Conservation (phyloP, 2,329 filamentous ascomycete species). For the Phialemoniopsis sp. region DNA sequence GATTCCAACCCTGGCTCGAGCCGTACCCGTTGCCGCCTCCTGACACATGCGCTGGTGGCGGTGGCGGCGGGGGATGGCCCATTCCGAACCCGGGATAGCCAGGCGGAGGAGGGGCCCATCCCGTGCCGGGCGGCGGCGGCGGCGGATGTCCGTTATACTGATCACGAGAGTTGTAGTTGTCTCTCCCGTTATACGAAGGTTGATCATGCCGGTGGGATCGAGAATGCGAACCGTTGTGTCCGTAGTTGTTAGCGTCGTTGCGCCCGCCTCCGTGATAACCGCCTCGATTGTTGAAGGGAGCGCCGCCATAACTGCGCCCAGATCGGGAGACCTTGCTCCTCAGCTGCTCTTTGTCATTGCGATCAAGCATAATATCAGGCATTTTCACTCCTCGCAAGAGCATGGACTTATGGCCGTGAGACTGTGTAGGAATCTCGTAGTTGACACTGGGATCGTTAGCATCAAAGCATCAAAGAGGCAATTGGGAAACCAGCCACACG, state of each 20-base stretch:
- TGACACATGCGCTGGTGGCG: conserved; percentile 22
- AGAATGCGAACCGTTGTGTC: conserved; percentile 16
- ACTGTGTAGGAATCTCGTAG: conserved; percentile 75
- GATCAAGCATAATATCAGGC: conserved; percentile 66
- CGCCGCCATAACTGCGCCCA: conserved; percentile 69
- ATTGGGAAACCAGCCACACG: neutral
- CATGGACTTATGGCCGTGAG: conserved; percentile 86
- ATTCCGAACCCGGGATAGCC: conserved; percentile 36
- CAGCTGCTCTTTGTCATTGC: conserved; percentile 70
- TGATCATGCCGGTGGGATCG: conserved; percentile 9
- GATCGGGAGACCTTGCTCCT: conserved; percentile 60
- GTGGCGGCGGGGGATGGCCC: conserved; percentile 41
- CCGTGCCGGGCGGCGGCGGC: conserved; percentile 17
- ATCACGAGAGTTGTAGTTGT: conserved; percentile 12
- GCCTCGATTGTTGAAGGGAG: conserved; percentile 40
- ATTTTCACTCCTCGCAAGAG: conserved; percentile 79
- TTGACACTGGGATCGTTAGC: conserved; percentile 58
- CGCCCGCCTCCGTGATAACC: conserved; percentile 16
- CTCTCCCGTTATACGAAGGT: conserved; percentile 6
- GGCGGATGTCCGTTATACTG: conserved; percentile 9
- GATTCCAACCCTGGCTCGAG: neutral
- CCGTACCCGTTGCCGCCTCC: conserved; percentile 6
- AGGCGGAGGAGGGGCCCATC: conserved; percentile 40
- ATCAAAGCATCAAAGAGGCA: neutral
- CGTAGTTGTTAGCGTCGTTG: conserved; percentile 49